Conservation (phyloP, 192 early-diverging fungal genomes). For the Rhizoclosmatium globosum region DNA sequence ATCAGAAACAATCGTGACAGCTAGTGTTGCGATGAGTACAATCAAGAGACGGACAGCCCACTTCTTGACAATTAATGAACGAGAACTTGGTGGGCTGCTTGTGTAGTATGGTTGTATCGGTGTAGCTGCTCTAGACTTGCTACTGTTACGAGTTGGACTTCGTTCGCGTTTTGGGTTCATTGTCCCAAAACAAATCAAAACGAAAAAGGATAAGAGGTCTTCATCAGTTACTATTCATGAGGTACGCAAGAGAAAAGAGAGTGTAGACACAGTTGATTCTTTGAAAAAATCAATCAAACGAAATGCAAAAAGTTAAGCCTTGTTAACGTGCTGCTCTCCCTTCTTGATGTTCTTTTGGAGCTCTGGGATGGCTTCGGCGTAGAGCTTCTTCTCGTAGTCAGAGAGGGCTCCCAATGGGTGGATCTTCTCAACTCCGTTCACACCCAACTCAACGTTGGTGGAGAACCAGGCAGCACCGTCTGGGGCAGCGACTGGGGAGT, state of each 20-base stretch:
- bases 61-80: too few species aligned
- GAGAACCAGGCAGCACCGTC: slow-evolving; percentile 70
- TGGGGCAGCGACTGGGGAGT: slow-evolving; percentile 67
- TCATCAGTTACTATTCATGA: too few species aligned
- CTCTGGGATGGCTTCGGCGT: slow-evolving; percentile 78
- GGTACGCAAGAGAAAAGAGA: too few species aligned
- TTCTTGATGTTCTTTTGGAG: slow-evolving; percentile 90
- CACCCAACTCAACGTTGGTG: slow-evolving; percentile 69
- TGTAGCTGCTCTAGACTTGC: too few species aligned
- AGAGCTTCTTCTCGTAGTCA: slow-evolving; percentile 83
- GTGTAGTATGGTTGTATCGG: too few species aligned
- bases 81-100: too few species aligned
- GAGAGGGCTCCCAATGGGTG: slow-evolving; percentile 77
- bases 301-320: slow-evolving; percentile 21
- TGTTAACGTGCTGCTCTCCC: slow-evolving; percentile 83
- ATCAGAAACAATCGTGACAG: background rate
- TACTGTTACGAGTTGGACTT: too few species aligned
- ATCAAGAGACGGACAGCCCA: background rate
- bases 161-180: too few species aligned
- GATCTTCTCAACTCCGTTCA: slow-evolving; percentile 86
- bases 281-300: too few species aligned
- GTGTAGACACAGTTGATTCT: too few species aligned
- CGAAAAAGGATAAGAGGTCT: too few species aligned
- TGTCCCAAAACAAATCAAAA: too few species aligned
- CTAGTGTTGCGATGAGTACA: slow-evolving; percentile 9